Base-by-base conservation (phyloP, 2,329 filamentous ascomycete genomes). In the Venturia aucupariae region DNA sequence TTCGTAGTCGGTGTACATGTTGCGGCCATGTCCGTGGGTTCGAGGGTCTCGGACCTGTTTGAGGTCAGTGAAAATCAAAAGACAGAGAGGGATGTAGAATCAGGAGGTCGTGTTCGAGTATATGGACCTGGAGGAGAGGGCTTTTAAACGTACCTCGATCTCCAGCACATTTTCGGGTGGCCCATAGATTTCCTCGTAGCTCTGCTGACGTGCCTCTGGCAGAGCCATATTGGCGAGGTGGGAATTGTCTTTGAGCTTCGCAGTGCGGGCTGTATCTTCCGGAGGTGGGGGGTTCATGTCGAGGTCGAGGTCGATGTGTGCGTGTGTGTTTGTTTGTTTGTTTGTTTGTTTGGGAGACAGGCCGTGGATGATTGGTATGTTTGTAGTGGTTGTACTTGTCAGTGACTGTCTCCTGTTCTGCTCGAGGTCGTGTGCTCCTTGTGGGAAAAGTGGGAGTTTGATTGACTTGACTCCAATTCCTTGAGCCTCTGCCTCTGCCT, bases 1-100 rank as follows among this genome's bases (percentile, higher is more conserved):
- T 78, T 97, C 92, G 82, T 97, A 99, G 78, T 95, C 94, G 64
- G 94, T 99, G 82, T 97, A 97, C 92, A 96, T 96, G 80, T 86
- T 86, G 70, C 94, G 90, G 68, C 92, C 93, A 73, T 94, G 92
- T 75, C 95, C 94, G 77, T 96, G 91, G 35, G 92, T 96, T 78
- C 92, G 88, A 41, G 94, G 94, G 76, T 94, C 94, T 75, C 89
- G 89, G 71, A 97, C 91, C 92, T 96, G 76, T 69, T 63, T 65
- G 48, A 22, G 24, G 64, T 63, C 4, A 51, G 60, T 64, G 61
- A 60, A 22, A 13, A 24, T n/a, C 51, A 30, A 44, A 42, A 27
- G n/a, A 30, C 60, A 59, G 22, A 19, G 5, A 32, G 27, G 63
- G 64, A 51, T 65, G 62, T 60, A 38, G 41, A 39, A 1, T 35